Base-by-base conservation (phyloP, 1,284 basidiomycete genomes). In the Blastosporella zonata region DNA sequence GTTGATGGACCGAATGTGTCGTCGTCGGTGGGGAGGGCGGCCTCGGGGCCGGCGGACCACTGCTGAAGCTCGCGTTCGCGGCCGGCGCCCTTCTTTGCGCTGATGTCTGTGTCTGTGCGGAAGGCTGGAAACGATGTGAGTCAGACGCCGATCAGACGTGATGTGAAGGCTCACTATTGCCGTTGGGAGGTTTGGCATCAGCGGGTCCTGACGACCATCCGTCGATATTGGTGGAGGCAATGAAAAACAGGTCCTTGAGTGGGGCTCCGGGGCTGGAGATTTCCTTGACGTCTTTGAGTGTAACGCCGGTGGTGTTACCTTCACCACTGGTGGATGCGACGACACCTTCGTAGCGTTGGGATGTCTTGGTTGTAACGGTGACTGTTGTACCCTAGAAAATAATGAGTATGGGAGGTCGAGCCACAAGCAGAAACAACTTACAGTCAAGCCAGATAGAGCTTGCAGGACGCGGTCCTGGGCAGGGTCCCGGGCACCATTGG, bases 21-120 rank as follows among this genome's bases (percentile, higher is more conserved):
- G 43, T 88, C 86, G 60, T 89, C 86, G 43, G 69, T 73, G 43
- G 65, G 63, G 3, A 58, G 3, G 25, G 55, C 36, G 2, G 59
- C 55, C 52, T 71, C 67, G 5, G 55, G 55, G 23, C 66, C 61
- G 23, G 79, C 63, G 43, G 81, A 75, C 93, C 93, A 96, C 6
- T 87, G 85, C 63, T 93, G 84, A 37, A 96, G 73, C 60, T 93
- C 91, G 47, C 92, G 87, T 60, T 92, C 88, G 41, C 81, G 80
- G 12, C 73, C 65, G n/a, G 57, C 59, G 15, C 67, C 66, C 45
- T 73, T 74, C 56, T 74, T 78, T 56, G 78, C 78, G 57, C 82
- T 84, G 60, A 97, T 96, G 59, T 96, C 93, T 15, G 82, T 75
- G 64, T 97, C 93, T 22, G 92, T 97, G 57, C 88, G 81, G 77